Base-by-base conservation (phyloP, 768 basidiomycete species). In the Mycena latifolia region DNA sequence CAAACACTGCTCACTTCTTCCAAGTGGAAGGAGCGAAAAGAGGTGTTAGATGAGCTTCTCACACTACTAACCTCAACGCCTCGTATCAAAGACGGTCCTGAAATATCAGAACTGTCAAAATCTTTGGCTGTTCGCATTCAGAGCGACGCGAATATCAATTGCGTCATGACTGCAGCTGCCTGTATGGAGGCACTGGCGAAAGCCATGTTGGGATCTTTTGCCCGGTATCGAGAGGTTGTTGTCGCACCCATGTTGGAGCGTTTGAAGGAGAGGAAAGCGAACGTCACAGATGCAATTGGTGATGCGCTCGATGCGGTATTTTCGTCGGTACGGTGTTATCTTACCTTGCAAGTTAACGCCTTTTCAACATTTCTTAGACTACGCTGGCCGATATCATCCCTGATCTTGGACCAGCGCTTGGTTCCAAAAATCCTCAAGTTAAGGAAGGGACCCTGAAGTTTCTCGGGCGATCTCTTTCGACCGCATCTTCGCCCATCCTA, bases 1-100 rank as follows among this genome's bases (percentile, higher is more conserved):
- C 88, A 93, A 63, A 82, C 89, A 3, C 82, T 86, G 55, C 83
- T 99, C 54, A 86, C 89, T 25, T 99, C 98, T 5, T 89, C 94
- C 0, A 98, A 99, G 78, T 99, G 98, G 98, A 99, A 99, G 74
- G 98, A 99, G 70, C 88, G 95, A 43, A 96, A 98, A 74, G 93
- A 96, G 72, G 92, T 88, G 3, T 81, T 99, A 33, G 96, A 98
- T 69, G 94, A 94, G 28, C 84, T 97, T 25, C 82, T 89, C 48
- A 86, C 86, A 3, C 78, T 94, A 37, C 78, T 99, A 31, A 86
- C 86, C 57, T 80, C 88, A 10, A 85, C 91, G 3, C 89, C 91
- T 15, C 87, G 90, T 62, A 92, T 98, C 72, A 89, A 89, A 72
- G 95, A 97, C 72, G 84, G 89, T 2, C 81, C 91, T 9, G 93